These are phyloP conservation scores for Pisolithus marmoratus DNA, from an alignment of 768 basidiomycete species.

Conservation along the genomic window DNA sequence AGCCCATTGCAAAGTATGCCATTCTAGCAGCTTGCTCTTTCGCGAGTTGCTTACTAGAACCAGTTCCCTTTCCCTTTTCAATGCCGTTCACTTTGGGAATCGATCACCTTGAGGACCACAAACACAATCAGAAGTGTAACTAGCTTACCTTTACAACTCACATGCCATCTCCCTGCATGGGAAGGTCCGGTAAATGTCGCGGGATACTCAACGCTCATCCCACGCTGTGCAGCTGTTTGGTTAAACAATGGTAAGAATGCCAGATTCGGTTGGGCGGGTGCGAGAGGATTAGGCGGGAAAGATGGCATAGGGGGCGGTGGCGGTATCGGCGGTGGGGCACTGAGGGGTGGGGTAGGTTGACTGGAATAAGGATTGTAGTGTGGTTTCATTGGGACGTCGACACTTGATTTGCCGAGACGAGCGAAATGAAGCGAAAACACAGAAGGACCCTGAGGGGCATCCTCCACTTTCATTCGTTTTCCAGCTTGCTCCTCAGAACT, in stretches of 20 bases:
- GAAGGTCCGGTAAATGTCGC: constrained; percentile 58
- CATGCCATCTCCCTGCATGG: constrained; percentile 64
- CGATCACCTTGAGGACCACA: constrained; percentile 1
- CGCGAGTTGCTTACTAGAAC: constrained; percentile 66
- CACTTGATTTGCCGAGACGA: constrained; percentile 7
- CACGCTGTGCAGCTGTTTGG: constrained; percentile 62
- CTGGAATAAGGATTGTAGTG: constrained; percentile 27
- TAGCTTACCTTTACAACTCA: constrained; percentile 61
- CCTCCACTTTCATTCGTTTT: constrained; percentile 26
- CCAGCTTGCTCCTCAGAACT: constrained; percentile 25
- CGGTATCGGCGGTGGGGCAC: constrained; percentile 23
- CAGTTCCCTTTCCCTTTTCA: constrained; percentile 58
- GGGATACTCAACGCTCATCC: constrained; percentile 55
- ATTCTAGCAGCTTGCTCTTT: constrained; percentile 73
- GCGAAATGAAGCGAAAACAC: constrained; percentile 20
- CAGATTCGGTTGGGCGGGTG: constrained; percentile 56
- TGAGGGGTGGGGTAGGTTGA: constrained; percentile 18
- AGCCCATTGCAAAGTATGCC: constrained; percentile 72
- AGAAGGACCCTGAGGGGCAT: constrained; percentile 26
- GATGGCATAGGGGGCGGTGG: constrained; percentile 30
- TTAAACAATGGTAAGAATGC: constrained; percentile 73
- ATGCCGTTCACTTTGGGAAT: constrained; percentile 57
- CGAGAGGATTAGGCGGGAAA: constrained; percentile 46
- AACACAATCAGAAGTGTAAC: neutral
- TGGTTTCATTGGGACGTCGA: constrained; percentile 14